A percentile compares a stretch with the other conserved stretches of the same genome.
Conservation (phyloP, 1,284 basidiomycete genomes). For the Boletus hoseneyae region DNA sequence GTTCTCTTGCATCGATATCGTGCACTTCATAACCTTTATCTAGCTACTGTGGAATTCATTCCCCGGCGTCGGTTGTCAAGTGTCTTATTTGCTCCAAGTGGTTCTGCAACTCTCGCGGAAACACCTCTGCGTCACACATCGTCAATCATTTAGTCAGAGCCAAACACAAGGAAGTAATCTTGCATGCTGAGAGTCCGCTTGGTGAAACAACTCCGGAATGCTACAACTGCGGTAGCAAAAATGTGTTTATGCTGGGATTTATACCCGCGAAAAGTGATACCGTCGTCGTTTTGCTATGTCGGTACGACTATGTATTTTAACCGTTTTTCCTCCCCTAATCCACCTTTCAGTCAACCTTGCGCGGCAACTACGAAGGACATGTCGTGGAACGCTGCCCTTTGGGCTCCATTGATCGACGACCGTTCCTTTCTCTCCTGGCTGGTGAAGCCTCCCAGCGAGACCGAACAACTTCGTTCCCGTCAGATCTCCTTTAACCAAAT, state of each 20-base stretch:
- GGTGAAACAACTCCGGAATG: slow-evolving; percentile 98
- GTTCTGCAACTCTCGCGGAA: slow-evolving; percentile 99
- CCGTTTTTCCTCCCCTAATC: slow-evolving; percentile 7
- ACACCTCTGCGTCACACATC: slow-evolving; percentile 97
- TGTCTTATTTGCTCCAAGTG: slow-evolving; percentile 96
- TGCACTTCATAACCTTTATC: slow-evolving; percentile 12
- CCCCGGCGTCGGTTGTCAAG: slow-evolving; percentile 95
- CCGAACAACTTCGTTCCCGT: slow-evolving; percentile 91
- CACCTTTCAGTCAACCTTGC: slow-evolving; percentile 80
- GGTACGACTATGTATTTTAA: slow-evolving; percentile 48
- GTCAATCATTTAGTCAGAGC: slow-evolving; percentile 99
- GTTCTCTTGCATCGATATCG: not conserved
- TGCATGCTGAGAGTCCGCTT: slow-evolving; percentile 93
- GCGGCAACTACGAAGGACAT: slow-evolving; percentile 97
- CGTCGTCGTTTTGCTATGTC: slow-evolving; percentile 96
- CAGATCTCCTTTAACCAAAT: slow-evolving; percentile 98
- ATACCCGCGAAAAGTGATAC: slow-evolving; percentile 99
- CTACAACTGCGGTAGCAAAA: slow-evolving; percentile 99
- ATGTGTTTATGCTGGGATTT: slow-evolving; percentile 98
- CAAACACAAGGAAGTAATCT: slow-evolving; percentile 97
- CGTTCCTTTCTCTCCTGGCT: slow-evolving; percentile 98
- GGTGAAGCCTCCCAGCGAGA: slow-evolving; percentile 94
- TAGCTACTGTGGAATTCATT: slow-evolving; percentile 99
- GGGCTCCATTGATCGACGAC: slow-evolving; percentile 99
- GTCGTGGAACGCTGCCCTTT: slow-evolving; percentile 96